Percentiles rank a stretch among this genome's conserved stretches.
phyloP scores from a whole-genome alignment of 2,329 filamentous ascomycete species.

The Zymoseptoria brevis region DNA sequence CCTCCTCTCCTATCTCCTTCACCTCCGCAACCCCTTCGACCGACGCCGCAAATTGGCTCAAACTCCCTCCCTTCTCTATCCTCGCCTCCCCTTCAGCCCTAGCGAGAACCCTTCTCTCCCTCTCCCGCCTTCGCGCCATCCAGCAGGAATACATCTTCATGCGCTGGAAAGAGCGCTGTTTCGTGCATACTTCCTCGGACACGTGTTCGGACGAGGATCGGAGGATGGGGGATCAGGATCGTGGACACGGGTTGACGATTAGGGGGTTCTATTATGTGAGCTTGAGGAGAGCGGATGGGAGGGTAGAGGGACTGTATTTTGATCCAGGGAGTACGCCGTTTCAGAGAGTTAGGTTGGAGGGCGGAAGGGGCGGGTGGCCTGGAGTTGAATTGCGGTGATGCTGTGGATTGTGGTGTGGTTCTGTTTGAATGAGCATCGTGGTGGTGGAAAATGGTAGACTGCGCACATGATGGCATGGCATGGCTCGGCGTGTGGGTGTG shows the following conservation, averaged over 20 bases:
- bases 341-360: conserved; percentile 43
- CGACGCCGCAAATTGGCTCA: conserved; percentile 44
- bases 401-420: background rate
- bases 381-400: conserved; percentile 34
- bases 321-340: conserved; percentile 48
- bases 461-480: too few species aligned
- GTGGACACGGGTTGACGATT: conserved; percentile 44
- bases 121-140: conserved; percentile 31
- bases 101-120: conserved; percentile 37
- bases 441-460: too few species aligned
- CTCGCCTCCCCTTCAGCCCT: conserved; percentile 18
- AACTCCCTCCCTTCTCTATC: conserved; percentile 38
- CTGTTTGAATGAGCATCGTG: background rate
- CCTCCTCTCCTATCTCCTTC: conserved; percentile 33
- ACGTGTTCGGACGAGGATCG: conserved; percentile 17
- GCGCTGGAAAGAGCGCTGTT: conserved; percentile 50
- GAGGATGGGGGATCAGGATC: conserved; percentile 22
- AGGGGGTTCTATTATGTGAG: conserved; percentile 49
- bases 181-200: conserved; percentile 32
- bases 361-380: conserved; percentile 29
- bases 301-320: conserved; percentile 46
- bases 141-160: conserved; percentile 46
- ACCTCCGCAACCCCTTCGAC: conserved; percentile 35
- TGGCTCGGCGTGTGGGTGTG: too few species aligned
- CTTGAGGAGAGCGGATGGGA: conserved; percentile 39